Base-by-base conservation (phyloP, 2,329 filamentous ascomycete genomes). In the Tricladium varicosporioides region DNA sequence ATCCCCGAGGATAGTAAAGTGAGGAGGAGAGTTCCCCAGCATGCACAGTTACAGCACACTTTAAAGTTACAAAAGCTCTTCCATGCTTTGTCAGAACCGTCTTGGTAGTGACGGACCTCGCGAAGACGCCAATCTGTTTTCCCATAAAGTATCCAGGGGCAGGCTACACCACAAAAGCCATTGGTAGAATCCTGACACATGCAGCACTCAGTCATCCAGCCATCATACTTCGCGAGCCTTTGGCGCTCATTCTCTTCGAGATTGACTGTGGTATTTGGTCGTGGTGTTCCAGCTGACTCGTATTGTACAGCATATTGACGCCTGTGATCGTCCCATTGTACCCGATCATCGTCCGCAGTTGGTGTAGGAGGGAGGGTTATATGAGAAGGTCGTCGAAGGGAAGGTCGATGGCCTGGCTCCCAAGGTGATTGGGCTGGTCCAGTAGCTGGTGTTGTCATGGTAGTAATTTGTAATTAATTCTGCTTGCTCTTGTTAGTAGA, bases 91-190 rank as follows among this genome's bases (percentile, higher is more conserved):
- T 78, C 72, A 5, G 71, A 72, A 1, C 74, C 69, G 55, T 77
- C 73, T 19, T 72, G 68, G 48, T 73, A 73, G 11, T 65, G 61
- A 5, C 63, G 64, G 47, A 73, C 71, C 48, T 70, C 71, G 1
- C 68, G 64, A 2, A 78, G 66, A 7, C 76, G 71, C 66, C 77
- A 74, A 13, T 75, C 67, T 2, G 74, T 77, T 48, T 73, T 73
- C 5, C 74, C 73, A 60, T 76, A 75, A 7, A 78, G 56, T 2
- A 74, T 66, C 62, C 75, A 79, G 9, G 76, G 76, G 51, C 73
- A 70, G 60, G 73, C 75, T 5, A 73, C 63, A 1, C 74, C 75
- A 3, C 72, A 70, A 8, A 73, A 60, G 51, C 74, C 74, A 5
- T 72, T 74, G 0, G 64, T 62, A 0, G 67, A 48, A 64, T 77